Evolutionary conservation across 805 yeast species (phyloP), one percentile per base, ranked within the genome.

Genomic region (Yamadazyma nakazawae): DNA sequence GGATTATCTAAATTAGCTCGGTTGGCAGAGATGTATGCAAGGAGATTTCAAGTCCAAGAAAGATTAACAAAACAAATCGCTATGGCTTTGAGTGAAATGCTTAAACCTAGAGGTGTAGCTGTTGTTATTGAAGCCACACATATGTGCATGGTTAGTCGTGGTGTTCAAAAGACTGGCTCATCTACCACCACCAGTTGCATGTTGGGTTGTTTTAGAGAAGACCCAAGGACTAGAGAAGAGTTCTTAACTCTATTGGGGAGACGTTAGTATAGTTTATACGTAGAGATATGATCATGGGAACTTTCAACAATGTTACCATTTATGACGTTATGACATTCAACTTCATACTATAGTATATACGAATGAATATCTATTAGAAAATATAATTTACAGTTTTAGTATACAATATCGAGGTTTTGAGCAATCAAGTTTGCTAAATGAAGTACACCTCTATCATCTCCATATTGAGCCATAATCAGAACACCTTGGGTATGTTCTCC

Each of bases 71-170:
- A 94, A 66, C 99, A 94, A 66, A 91, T 94, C 45, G 98, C 99
- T 28, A 88, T 90, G 86, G 97, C 98, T 0, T 69, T 94, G 46
- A 82, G 85, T 63, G 97, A 90, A 61, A 88, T 91, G 49, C 75
- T 94, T 59, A 84, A 86, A 60, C 99, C 99, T 14, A 79, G 91
- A 59, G 99, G 99, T 51, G 99, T 94, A 8, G 99, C 98, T 1
- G 99, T 94, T 35, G 98, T 94, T 24, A 90, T 94, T 59, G 99
- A 94, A 68, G 97, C 97, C 16, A 81, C 92, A 2, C 99, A 94
- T 64, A 94, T 94, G 99, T 94, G 99, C 67, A 94, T 94, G 99
- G 98, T 92, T 24, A 88, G 96, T 64, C 80, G 99, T 62, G 99
- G 99, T 47, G 88, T 94, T 24, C 97, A 94, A 66, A 94, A 94